Evolutionary conservation across 805 yeast species (phyloP).

Genomic region (Sporopachydermia quercuum): DNA sequence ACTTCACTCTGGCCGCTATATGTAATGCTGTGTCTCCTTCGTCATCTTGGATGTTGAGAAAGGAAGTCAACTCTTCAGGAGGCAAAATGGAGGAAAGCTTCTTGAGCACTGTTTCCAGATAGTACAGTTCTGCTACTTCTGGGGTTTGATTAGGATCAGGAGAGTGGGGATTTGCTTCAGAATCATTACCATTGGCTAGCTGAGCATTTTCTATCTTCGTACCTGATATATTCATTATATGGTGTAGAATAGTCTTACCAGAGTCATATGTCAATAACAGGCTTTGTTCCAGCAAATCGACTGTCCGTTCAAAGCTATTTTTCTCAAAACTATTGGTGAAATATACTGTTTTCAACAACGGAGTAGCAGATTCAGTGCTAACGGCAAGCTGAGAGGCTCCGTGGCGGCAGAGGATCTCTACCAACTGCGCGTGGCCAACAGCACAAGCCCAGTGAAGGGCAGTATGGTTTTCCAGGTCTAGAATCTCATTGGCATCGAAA

Average conservation of each 20-base stretch:
- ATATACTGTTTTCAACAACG: background rate
- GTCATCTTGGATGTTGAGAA: constrained; percentile 60
- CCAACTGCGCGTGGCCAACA: constrained; percentile 49
- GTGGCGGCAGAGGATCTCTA: constrained; percentile 29
- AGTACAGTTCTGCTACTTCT: constrained; percentile 54
- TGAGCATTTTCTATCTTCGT: constrained; percentile 35
- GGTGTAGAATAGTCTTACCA: constrained; percentile 68
- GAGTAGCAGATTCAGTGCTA: background rate
- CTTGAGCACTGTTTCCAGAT: constrained; percentile 59
- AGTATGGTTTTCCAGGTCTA: constrained; percentile 72
- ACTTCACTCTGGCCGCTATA: constrained; percentile 48
- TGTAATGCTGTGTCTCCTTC: constrained; percentile 81
- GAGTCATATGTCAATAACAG: constrained; percentile 24
- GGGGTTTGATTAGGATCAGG: background rate
- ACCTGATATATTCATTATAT: constrained; percentile 57
- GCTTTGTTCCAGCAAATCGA: background rate
- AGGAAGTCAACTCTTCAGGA: constrained; percentile 30
- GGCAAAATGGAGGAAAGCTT: constrained; percentile 55
- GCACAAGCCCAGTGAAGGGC: constrained; percentile 81
- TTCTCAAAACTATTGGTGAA: background rate
- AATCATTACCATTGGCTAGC: background rate
- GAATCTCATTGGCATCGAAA: constrained; percentile 48
- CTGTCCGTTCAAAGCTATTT: background rate
- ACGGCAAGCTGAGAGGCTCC: constrained; percentile 1
- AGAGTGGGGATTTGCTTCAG: too few relatives aligned